Conservation (phyloP, 2,329 filamentous ascomycete genomes). For the Ascocoryne sarcoides region DNA sequence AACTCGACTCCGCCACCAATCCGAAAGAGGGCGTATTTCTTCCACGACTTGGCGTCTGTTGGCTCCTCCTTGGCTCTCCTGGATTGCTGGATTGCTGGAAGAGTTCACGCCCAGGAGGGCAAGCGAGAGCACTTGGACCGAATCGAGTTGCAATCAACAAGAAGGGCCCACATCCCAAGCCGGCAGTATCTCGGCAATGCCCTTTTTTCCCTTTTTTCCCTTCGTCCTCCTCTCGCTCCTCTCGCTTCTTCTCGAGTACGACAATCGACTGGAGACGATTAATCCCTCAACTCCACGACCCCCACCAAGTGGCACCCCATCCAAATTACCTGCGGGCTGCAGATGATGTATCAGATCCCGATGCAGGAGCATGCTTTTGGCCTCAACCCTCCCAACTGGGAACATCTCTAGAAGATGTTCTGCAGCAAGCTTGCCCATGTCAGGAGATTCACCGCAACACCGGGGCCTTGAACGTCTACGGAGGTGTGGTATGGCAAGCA, state of each 20-base stretch:
- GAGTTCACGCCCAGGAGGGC: too few species aligned
- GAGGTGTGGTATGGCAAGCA: too few species aligned
- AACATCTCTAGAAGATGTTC: not conserved
- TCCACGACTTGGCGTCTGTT: too few species aligned
- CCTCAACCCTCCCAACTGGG: not conserved
- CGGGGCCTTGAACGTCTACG: not conserved
- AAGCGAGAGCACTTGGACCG: too few species aligned
- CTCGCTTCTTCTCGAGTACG: constrained; percentile 1
- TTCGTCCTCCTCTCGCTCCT: not conserved
- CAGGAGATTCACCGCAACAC: not conserved
- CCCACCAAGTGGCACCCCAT: constrained; percentile 6
- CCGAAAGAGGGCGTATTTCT: too few species aligned
- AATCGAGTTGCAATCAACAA: too few species aligned
- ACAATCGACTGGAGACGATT: constrained; percentile 20
- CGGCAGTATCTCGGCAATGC: too few species aligned
- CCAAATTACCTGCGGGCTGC: constrained; percentile 4
- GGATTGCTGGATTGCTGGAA: too few species aligned
- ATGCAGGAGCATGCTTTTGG: constrained; percentile 1
- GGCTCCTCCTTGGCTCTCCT: too few species aligned
- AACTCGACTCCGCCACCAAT: too few species aligned
- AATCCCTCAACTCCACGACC: constrained; percentile 21
- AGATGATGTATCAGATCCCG: constrained; percentile 8
- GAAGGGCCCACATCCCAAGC: too few species aligned
- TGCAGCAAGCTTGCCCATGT: not conserved
- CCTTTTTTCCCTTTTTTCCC: not conserved